Evolutionary conservation across 495 filamentous ascomycete species (phyloP), one percentile per base, ranked within the genome.

Genomic region (Aspergillus egyptiacus): DNA sequence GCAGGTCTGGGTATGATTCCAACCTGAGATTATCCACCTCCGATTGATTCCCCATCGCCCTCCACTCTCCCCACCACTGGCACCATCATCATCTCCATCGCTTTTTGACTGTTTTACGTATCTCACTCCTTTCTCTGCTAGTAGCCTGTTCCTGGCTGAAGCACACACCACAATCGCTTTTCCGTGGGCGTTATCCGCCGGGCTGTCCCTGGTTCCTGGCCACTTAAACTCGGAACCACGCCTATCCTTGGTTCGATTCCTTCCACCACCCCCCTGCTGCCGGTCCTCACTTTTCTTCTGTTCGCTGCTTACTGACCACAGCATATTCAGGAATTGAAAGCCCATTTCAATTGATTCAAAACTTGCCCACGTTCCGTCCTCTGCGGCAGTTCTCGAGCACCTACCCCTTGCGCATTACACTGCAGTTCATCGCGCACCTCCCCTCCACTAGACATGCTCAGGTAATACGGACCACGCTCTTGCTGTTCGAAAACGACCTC

Each of bases 371-470:
- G 33, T 41, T 43, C 48, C n/a, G n/a, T 23, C 27, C 2, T 31
- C 20, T 22, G 36, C 24, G 7, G 20, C 17, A 24, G 17, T 22
- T 11, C 23, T 44, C 48, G 18, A 44, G 15, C 31, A 27, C 19
- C 2, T 44, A n/a, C 40, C 48, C 40, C 40, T 44, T 38, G 31
- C 39, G 17, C 48, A 34, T 44, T 37, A 31, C 32, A 44, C 32
- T 18, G 18, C 48, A 15, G 31, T 36, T 39, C 37, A 28, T 35
- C 31, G 20, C 13, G 15, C 9, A 32, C 43, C 31, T n/a, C 30
- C 41, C 36, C 35, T 34, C 49, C 43, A 51, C 49, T 54, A 50
- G 47, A 50, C 43, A 61, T 61, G 54, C 52, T 39, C 46, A 38
- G 52, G 51, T 50, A 32, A 46, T 46, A 46, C 43, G 48, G 18